Evolutionary conservation across 768 basidiomycete species (phyloP), one percentile per base, ranked within the genome.

Genomic region (Pisolithus orientalis): DNA sequence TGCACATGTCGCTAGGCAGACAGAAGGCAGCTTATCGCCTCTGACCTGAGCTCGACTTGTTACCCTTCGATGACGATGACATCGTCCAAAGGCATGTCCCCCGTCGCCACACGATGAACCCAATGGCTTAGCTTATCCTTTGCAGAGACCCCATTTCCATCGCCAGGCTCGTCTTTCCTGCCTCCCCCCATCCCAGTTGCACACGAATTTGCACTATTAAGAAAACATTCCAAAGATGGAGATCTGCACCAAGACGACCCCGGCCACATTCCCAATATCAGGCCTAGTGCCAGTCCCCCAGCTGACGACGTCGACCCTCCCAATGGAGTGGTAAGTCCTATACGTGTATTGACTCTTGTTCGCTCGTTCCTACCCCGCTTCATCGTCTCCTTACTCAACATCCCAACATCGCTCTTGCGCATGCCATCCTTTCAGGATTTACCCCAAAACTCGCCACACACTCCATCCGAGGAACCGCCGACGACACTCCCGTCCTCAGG

Each of bases 131-230:
- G 21, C 11, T 34, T 14, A 34, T 11, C 14, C 34, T 34, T 14
- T 11, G 5, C 11, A 34, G 34, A 34, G 11, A 34, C 34, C 34
- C 75, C 76, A 2, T 77, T 77, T 68, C 85, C 84, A 0, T 84
- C 82, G 0, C 86, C 86, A 3, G 80, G 80, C 0, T 84, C 82
- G 5, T 74, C 82, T 0, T 87, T 87, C 58, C 60, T 85, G 2
- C 83, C 86, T 2, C 86, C 86, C 4, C 85, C 86, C 4, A 73
- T 78, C 4, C 82, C 82, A 1, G 78, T 79, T 3, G 73, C 79
- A 29, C 84, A 87, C 72, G 85, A 88, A 60, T 86, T 84, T 60
- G 84, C 83, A 11, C 59, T 78, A 38, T 53, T 62, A 52, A 57
- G 55, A 56, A 56, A 61, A 58, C 47, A 62, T 62, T 29, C 59